These are phyloP conservation scores for Groenewaldozyma salmanticensis DNA, from an alignment of 805 yeast species.

Conservation along the genomic window DNA sequence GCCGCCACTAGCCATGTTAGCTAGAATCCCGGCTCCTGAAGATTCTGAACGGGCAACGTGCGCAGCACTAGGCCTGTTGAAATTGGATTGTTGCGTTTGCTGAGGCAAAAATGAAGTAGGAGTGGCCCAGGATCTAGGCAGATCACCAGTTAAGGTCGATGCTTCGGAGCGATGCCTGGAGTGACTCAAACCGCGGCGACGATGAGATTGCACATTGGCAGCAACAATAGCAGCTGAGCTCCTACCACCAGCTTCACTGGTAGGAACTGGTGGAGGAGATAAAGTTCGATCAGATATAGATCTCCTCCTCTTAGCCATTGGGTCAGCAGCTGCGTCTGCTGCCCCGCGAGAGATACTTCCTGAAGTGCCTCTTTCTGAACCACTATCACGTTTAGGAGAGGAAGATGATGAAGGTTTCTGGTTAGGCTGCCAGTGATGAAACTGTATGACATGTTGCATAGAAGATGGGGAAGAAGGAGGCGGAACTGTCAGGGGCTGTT, in stretches of 20 bases:
- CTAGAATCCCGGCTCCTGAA: conserved; percentile 1
- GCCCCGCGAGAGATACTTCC: too few species aligned
- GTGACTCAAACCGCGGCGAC: conserved; percentile 12
- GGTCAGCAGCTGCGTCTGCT: too few species aligned
- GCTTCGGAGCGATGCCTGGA: conserved; percentile 17
- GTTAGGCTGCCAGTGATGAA: conserved; percentile 48
- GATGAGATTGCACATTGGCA: conserved; percentile 7
- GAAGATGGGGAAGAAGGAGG: conserved; percentile 18
- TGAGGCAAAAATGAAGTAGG: neutral
- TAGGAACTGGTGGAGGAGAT: conserved; percentile 9
- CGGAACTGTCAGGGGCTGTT: conserved; percentile 13
- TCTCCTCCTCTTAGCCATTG: conserved; percentile 10
- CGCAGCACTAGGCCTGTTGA: too few species aligned
- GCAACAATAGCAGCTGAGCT: conserved; percentile 9
- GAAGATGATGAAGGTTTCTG: conserved; percentile 9
- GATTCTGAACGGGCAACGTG: too few species aligned
- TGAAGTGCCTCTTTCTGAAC: too few species aligned
- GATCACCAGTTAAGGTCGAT: conserved; percentile 9
- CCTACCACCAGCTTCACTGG: neutral
- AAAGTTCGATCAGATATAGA: conserved; percentile 11
- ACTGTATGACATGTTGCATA: conserved; percentile 43
- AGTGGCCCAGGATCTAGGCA: conserved; percentile 5
- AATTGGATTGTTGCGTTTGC: neutral
- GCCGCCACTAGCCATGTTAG: conserved; percentile 4
- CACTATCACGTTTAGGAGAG: conserved; percentile 8